Evolutionary conservation across 805 yeast genomes (phyloP).

Genomic region (Grigorovia transvaalensis): DNA sequence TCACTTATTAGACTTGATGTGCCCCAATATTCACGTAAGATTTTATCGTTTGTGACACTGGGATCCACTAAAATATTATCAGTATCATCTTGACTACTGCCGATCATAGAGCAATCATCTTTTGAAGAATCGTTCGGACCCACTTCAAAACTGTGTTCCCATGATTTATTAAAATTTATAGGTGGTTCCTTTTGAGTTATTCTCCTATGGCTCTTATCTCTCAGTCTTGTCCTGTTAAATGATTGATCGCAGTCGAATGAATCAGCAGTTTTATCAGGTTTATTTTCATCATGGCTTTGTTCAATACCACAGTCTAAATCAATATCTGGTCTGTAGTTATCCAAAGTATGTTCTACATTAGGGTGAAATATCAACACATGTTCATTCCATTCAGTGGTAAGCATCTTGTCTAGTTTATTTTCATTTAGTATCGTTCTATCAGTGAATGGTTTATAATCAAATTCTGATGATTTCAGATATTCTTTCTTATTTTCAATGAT

Average conservation of each 20-base stretch:
- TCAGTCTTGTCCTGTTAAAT: neutral
- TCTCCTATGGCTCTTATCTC: neutral
- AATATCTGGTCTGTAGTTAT: slow-evolving; percentile 20
- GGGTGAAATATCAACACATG: slow-evolving; percentile 25
- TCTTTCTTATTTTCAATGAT: neutral
- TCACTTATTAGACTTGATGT: neutral
- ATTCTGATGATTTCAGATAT: slow-evolving; percentile 1
- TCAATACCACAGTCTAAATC: slow-evolving; percentile 14
- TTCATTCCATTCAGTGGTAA: slow-evolving; percentile 20
- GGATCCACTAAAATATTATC: neutral
- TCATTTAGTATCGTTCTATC: slow-evolving; percentile 15
- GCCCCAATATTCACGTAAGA: neutral
- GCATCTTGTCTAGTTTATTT: slow-evolving; percentile 13
- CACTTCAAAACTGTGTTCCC: neutral
- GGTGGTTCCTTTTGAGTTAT: neutral
- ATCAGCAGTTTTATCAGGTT: neutral
- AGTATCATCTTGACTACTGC: neutral
- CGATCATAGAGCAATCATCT: neutral
- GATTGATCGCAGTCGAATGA: no score
- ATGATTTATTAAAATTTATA: neutral
- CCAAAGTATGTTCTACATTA: slow-evolving; percentile 6
- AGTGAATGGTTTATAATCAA: slow-evolving; percentile 18
- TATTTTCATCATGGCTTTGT: neutral
- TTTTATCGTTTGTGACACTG: neutral
- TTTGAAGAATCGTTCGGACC: neutral